These are phyloP conservation scores for Quercus tomentella DNA, from an alignment of 331 rosid species.

Conservation along the genomic window DNA sequence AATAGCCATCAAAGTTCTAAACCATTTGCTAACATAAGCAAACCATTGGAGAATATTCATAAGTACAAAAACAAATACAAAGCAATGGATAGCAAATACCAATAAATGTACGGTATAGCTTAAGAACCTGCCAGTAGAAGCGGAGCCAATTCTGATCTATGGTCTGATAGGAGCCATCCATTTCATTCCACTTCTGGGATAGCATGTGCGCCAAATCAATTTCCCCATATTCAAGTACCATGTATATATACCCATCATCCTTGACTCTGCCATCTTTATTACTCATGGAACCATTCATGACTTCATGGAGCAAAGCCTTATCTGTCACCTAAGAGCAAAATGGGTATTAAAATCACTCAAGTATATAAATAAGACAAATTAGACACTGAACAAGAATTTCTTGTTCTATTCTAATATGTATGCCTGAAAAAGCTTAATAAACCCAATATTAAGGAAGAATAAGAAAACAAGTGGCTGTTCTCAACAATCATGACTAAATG, in stretches of 20 bases:
- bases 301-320: conserved; percentile 77
- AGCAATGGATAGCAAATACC: neutral
- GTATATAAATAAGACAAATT: conserved; percentile 9
- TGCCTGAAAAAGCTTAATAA: neutral
- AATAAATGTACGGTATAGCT: conserved; percentile 18
- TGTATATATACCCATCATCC: conserved; percentile 92
- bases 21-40: neutral
- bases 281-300: conserved; percentile 64
- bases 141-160: conserved; percentile 92
- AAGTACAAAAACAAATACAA: neutral
- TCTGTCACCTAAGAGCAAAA: conserved; percentile 76
- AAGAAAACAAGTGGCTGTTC: neutral
- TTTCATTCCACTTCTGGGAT: conserved; percentile 87
- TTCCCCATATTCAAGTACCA: conserved; percentile 98
- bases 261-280: conserved; percentile 87
- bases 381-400: neutral
- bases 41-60: neutral
- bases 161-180: conserved; percentile 50
- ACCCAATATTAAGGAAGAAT: neutral
- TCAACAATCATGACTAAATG: neutral
- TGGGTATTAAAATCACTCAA: neutral
- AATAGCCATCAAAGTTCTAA: neutral
- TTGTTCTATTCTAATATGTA: neutral
- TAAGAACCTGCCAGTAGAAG: conserved; percentile 89
- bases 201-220: conserved; percentile 98